phyloP scores from a whole-genome alignment of 2,329 filamentous ascomycete genomes.

The Sporothrix mexicana region DNA sequence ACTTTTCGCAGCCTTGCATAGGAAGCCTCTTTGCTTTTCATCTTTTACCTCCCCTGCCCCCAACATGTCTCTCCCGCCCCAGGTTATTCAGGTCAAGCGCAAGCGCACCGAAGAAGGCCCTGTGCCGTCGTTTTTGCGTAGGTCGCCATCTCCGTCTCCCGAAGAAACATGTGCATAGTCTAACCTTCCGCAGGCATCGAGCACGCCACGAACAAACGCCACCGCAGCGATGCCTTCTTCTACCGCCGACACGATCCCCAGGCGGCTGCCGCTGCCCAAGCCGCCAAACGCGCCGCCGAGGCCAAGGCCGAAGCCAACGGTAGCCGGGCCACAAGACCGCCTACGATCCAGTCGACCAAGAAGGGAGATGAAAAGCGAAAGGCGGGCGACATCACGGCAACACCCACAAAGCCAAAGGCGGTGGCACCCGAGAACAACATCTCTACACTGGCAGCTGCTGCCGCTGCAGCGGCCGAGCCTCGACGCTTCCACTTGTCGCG shows the following conservation, averaged over 20 bases:
- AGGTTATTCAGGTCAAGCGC: slow-evolving; percentile 66
- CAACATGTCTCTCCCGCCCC: slow-evolving; percentile 62
- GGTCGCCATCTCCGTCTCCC: slow-evolving; percentile 1
- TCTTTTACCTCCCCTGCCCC: not conserved
- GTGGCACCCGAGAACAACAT: not conserved
- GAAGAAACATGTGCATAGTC: no score
- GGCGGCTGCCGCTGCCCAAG: slow-evolving; percentile 27
- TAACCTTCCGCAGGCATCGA: slow-evolving; percentile 48
- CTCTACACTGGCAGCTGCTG: not conserved
- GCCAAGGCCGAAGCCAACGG: slow-evolving; percentile 41
- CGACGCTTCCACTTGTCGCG: slow-evolving; percentile 62
- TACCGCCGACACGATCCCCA: slow-evolving; percentile 58
- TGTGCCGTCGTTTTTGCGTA: slow-evolving; percentile 62
- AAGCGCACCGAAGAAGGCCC: slow-evolving; percentile 61
- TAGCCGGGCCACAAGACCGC: slow-evolving; percentile 37
- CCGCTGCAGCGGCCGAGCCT: slow-evolving; percentile 44
- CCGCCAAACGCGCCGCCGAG: slow-evolving; percentile 30
- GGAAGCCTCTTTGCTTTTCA: not conserved
- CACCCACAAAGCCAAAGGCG: not conserved
- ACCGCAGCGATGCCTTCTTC: slow-evolving; percentile 59
- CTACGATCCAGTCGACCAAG: slow-evolving; percentile 54
- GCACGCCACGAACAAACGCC: slow-evolving; percentile 60
- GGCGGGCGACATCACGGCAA: not conserved
- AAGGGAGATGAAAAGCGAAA: slow-evolving; percentile 47
- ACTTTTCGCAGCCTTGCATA: not conserved